phyloP scores from a whole-genome alignment of 192 early-diverging fungal genomes.

The Mortierella antarctica region DNA sequence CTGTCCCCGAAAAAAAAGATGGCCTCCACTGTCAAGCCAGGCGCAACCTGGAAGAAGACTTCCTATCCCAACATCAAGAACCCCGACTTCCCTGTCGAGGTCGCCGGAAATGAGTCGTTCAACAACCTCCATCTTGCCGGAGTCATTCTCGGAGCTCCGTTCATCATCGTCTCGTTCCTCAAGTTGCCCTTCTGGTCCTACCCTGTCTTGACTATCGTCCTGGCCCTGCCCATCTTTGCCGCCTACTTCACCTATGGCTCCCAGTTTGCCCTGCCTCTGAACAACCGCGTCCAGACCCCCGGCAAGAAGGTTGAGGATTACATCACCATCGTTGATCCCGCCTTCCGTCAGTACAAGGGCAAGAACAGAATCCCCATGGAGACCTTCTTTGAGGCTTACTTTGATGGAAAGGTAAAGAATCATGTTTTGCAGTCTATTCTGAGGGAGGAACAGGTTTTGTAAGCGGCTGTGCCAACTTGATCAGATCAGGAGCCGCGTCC shows the following conservation, averaged over 20 bases:
- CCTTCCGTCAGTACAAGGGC: slow-evolving; percentile 78
- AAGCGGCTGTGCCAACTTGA: no score
- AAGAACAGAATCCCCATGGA: slow-evolving; percentile 96
- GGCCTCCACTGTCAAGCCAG: slow-evolving; percentile 51
- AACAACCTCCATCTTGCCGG: slow-evolving; percentile 76
- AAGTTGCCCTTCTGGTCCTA: slow-evolving; percentile 71
- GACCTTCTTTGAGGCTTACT: slow-evolving; percentile 96
- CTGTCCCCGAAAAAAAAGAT: slow-evolving; percentile 22
- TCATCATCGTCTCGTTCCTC: slow-evolving; percentile 70
- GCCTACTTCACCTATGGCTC: slow-evolving; percentile 75
- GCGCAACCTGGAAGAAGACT: slow-evolving; percentile 58
- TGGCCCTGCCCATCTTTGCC: slow-evolving; percentile 82
- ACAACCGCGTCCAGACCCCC: slow-evolving; percentile 79
- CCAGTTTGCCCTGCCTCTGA: slow-evolving; percentile 69
- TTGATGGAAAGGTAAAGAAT: slow-evolving; percentile 75
- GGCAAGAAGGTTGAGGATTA: slow-evolving; percentile 87
- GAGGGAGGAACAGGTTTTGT: no score
- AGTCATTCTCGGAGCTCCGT: slow-evolving; percentile 72
- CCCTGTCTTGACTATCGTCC: slow-evolving; percentile 67
- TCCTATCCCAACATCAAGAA: slow-evolving; percentile 65
- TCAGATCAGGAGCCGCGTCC: no score
- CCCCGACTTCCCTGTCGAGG: slow-evolving; percentile 80
- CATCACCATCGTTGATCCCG: slow-evolving; percentile 87
- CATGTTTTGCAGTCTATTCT: background rate
- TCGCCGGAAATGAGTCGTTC: slow-evolving; percentile 86